A percentile compares a stretch with the other conserved stretches of the same genome.
phyloP scores from a whole-genome alignment of 2,329 filamentous ascomycete genomes.

The Talaromyces albobiverticillius region DNA sequence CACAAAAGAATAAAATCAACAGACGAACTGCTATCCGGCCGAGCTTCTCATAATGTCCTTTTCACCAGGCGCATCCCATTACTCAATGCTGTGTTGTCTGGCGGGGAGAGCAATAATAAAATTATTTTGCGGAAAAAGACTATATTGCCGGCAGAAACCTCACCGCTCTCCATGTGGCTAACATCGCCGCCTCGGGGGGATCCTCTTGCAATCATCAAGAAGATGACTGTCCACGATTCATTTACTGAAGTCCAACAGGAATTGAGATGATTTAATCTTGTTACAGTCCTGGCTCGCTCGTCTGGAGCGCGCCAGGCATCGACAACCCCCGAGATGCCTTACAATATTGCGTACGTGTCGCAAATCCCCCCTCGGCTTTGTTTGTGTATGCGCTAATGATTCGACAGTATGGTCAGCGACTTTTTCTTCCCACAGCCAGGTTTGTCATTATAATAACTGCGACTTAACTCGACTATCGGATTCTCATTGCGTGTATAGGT shows the following conservation, averaged over 20 bases:
- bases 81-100: too few species aligned
- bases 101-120: background rate
- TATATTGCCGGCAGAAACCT: conserved; percentile 13
- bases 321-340: conserved; percentile 53
- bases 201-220: background rate
- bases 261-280: conserved; percentile 6
- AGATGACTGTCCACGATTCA: background rate
- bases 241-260: background rate
- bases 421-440: conserved; percentile 98
- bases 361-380: background rate
- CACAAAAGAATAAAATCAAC: too few species aligned
- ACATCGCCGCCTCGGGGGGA: too few species aligned
- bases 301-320: conserved; percentile 18
- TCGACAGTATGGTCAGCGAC: conserved; percentile 83
- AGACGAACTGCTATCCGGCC: too few species aligned
- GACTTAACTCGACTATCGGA: conserved; percentile 12
- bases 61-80: background rate
- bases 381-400: conserved; percentile 22
- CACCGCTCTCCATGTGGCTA: conserved; percentile 10
- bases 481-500: conserved; percentile 43
- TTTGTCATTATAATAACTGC: conserved; percentile 22
- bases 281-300: conserved; percentile 9
- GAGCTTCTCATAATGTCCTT: too few species aligned
- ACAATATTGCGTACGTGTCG: conserved; percentile 63
- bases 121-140: conserved; percentile 10